These are phyloP conservation scores for Oryza punctata DNA, from an alignment of 176 grass and related monocot species.

Conservation along the genomic window DNA sequence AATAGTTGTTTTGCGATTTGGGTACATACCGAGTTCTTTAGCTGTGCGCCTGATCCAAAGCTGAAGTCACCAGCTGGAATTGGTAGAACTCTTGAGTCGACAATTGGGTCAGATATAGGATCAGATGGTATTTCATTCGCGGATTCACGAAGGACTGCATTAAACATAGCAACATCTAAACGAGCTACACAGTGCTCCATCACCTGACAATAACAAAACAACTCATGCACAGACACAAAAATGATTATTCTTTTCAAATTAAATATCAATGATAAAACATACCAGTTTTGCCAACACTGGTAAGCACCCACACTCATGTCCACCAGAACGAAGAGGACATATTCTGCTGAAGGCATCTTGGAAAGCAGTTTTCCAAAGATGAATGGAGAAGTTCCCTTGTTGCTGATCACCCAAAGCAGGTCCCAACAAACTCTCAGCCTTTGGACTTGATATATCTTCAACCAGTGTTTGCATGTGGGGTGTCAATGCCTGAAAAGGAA, in stretches of 20 bases:
- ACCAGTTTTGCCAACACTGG: conserved; percentile 78
- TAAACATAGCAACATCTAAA: conserved; percentile 95
- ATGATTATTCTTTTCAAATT: conserved; percentile 25
- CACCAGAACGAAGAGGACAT: conserved; percentile 77
- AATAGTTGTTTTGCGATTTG: neutral
- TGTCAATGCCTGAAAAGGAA: conserved; percentile 61
- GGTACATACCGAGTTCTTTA: conserved; percentile 81
- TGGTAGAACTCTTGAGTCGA: conserved; percentile 84
- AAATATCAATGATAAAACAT: conserved; percentile 2
- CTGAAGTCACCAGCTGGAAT: conserved; percentile 77
- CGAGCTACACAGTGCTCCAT: conserved; percentile 92
- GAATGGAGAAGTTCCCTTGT: conserved; percentile 67
- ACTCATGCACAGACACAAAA: neutral
- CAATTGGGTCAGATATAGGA: conserved; percentile 86
- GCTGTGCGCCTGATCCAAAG: conserved; percentile 89
- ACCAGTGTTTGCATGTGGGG: conserved; percentile 80
- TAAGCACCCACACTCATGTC: conserved; percentile 89
- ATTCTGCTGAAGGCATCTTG: conserved; percentile 65
- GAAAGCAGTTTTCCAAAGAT: conserved; percentile 82
- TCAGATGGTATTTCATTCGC: conserved; percentile 82
- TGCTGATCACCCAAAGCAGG: conserved; percentile 56
- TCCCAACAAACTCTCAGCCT: conserved; percentile 41
- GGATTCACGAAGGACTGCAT: conserved; percentile 94
- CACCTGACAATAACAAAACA: conserved; percentile 62
- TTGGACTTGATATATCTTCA: conserved; percentile 45